These are phyloP conservation scores for Balansia obtecta DNA, from an alignment of 2,329 filamentous ascomycete species.

Conservation along the genomic window DNA sequence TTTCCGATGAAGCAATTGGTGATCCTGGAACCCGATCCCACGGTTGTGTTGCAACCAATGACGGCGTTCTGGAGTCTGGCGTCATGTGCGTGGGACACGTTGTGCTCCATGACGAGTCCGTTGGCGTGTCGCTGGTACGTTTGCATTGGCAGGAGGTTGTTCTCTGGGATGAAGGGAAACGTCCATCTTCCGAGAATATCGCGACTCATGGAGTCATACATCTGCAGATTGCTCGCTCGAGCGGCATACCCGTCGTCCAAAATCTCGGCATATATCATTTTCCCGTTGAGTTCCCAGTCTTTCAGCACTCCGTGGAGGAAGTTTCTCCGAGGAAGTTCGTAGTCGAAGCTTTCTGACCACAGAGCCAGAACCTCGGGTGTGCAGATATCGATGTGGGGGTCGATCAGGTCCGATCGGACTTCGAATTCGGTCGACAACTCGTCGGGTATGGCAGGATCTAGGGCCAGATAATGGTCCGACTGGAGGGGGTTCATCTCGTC, in stretches of 20 bases:
- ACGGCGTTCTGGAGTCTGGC: constrained; percentile 59
- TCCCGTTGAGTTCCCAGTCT: constrained; percentile 93
- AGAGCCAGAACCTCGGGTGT: constrained; percentile 88
- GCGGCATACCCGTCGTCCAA: constrained; percentile 75
- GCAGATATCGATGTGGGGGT: constrained; percentile 93
- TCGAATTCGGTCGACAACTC: constrained; percentile 61
- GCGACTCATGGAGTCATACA: constrained; percentile 79
- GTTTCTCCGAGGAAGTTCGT: constrained; percentile 76
- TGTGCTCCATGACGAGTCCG: constrained; percentile 66
- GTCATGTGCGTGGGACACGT: constrained; percentile 61
- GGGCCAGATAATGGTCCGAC: constrained; percentile 50
- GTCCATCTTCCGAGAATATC: constrained; percentile 83
- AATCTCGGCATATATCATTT: constrained; percentile 89
- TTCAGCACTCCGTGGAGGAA: constrained; percentile 89
- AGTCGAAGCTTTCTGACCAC: constrained; percentile 97
- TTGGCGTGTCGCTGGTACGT: constrained; percentile 60
- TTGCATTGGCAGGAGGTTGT: constrained; percentile 68
- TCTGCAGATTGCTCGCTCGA: constrained; percentile 70
- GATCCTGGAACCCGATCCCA: constrained; percentile 61
- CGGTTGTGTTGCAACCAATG: constrained; percentile 61
- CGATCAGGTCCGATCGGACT: constrained; percentile 76
- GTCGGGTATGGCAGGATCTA: constrained; percentile 71
- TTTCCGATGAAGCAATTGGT: constrained; percentile 70
- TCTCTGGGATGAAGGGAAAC: constrained; percentile 80
- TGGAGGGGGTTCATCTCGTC: constrained; percentile 72